These are phyloP conservation scores for Sugiyamaella chiloensis DNA, from an alignment of 805 yeast species.

Conservation along the genomic window DNA sequence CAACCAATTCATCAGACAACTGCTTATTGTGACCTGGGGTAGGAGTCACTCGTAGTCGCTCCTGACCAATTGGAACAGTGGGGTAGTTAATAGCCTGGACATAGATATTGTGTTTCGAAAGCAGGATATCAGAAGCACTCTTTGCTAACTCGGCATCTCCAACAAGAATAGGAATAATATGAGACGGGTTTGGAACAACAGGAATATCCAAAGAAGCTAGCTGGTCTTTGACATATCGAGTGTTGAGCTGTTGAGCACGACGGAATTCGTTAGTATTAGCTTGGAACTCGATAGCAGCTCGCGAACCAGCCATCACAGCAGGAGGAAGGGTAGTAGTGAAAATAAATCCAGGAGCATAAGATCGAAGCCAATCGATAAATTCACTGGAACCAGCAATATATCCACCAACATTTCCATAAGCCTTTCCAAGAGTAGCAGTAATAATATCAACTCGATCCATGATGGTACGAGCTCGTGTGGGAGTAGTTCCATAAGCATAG, in stretches of 20 bases:
- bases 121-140: conserved; percentile 81
- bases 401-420: conserved; percentile 97
- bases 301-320: conserved; percentile 94
- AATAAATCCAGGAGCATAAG: conserved; percentile 95
- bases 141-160: conserved; percentile 95
- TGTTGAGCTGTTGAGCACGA: conserved; percentile 77
- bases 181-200: conserved; percentile 96
- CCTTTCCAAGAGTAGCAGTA: conserved; percentile 97
- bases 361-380: conserved; percentile 92
- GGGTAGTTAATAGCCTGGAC: conserved; percentile 99
- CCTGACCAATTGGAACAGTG: conserved; percentile 93
- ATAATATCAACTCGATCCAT: conserved; percentile 92
- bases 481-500: conserved; percentile 48
- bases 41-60: conserved; percentile 96
- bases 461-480: conserved; percentile 43
- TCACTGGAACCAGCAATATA: conserved; percentile 85
- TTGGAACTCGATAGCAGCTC: conserved; percentile 81
- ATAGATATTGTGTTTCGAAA: conserved; percentile 80
- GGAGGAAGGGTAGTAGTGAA: conserved; percentile 98
- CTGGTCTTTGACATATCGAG: conserved; percentile 76
- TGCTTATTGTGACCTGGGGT: conserved; percentile 92
- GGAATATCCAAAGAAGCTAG: conserved; percentile 78
- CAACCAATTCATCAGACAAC: conserved; percentile 69
- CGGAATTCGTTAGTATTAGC: conserved; percentile 75
- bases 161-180: conserved; percentile 90